Percentiles rank a stretch among this genome's conserved stretches.
Evolutionary conservation across 257 asterid species (phyloP).

Genomic region (Scutellaria galericulata): DNA sequence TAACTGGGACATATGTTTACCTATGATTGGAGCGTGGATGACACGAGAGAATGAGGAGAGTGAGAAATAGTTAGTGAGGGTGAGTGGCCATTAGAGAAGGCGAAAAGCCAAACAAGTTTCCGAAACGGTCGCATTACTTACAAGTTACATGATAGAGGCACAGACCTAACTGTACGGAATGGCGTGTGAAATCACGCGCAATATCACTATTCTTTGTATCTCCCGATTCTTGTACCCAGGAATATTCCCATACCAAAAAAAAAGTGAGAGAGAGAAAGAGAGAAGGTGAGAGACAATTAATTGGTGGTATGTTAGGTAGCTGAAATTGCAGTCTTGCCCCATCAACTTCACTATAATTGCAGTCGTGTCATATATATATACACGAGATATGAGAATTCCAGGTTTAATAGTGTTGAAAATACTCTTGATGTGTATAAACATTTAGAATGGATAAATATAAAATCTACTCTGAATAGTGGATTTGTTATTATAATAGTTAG

Average conservation of each 20-base stretch:
- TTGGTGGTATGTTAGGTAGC: background rate
- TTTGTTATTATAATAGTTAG: too few relatives aligned
- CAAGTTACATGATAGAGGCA: background rate
- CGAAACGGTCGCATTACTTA: conserved; percentile 7
- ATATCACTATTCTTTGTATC: background rate
- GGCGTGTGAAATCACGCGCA: conserved; percentile 30
- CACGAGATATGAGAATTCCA: background rate
- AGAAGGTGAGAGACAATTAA: background rate
- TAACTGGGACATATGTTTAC: background rate
- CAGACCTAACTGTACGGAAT: conserved; percentile 25
- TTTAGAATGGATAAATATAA: too few relatives aligned
- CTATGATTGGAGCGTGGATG: conserved; percentile 24
- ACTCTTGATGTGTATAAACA: too few relatives aligned
- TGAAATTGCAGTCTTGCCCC: conserved; percentile 6
- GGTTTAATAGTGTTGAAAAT: background rate
- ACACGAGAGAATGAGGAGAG: conserved; percentile 1
- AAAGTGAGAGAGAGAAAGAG: background rate
- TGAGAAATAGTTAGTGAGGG: background rate
- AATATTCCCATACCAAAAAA: conserved; percentile 27
- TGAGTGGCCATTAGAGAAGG: conserved; percentile 20
- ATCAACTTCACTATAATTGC: background rate
- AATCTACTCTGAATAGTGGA: too few relatives aligned
- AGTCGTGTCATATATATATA: too few relatives aligned
- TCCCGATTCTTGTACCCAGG: conserved; percentile 35
- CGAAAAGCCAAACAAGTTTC: conserved; percentile 26